Base-by-base conservation (phyloP, 192 early-diverging fungal genomes). In the Spinellus fusiger region DNA sequence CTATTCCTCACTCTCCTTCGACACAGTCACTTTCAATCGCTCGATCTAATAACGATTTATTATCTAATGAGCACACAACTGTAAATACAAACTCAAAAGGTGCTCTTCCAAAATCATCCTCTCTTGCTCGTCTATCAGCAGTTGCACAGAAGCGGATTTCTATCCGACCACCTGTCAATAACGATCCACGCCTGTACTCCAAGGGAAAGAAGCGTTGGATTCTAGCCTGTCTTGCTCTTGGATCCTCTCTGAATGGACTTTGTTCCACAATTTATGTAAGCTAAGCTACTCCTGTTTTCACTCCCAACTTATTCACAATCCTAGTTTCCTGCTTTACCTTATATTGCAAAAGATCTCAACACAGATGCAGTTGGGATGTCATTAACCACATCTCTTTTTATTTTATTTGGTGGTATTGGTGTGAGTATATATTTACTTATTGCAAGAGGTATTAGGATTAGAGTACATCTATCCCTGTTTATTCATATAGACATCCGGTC, bases 361-460 rank as follows among this genome's bases (percentile, higher is more conserved):
- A 67, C 76, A 1, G 58, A 62, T 5, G 47, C 61, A 6, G 71
- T 71, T 0, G 61, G 66, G 18, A 66, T 78, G 44, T 71, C 70
- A 46, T 58, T 73, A 12, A 72, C 73, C 9, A 71, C 73, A 10
- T 72, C 73, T 12, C 61, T 78, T 28, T 78, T 78, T 33, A 74
- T 78, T 23, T 54, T 78, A 26, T 78, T 78, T 52, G 73, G 73
- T 59, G 76, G 76, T 23, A 69, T 78, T 49, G 70, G 68, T 67
- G 61, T 62, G 54, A 62, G 23, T 16, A 25, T 37, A 5, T 44
- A 5, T 44, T 2, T 44, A 44, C 10, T 3, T 44, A 44, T 12
- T 44, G 40, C 40, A 44, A n/a, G 18, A n/a, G n/a, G n/a, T n/a
- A n/a, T n/a, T n/a, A n/a, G n/a, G n/a, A n/a, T n/a, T n/a, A n/a